These are phyloP conservation scores for Microstegium vimineum DNA, from an alignment of 176 grass and related monocot genomes.

Conservation along the genomic window DNA sequence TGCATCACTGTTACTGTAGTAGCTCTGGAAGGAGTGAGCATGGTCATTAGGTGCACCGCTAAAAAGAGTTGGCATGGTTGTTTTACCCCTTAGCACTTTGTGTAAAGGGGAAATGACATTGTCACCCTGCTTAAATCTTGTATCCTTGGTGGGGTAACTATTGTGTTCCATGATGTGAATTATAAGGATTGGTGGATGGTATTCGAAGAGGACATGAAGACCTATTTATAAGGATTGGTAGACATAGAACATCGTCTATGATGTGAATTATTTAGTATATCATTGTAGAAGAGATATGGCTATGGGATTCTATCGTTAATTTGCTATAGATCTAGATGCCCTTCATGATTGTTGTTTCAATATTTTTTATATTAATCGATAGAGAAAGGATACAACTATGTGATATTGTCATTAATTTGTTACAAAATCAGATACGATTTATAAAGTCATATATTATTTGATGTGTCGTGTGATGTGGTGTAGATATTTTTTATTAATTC, in stretches of 20 bases:
- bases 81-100: background rate
- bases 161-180: conserved; percentile 2
- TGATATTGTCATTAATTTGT: background rate
- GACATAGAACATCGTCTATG: background rate
- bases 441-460: background rate
- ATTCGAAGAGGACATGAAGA: too few species aligned
- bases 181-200: too few species aligned
- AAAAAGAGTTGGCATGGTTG: background rate
- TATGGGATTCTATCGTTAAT: background rate
- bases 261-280: background rate
- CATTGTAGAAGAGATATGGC: background rate
- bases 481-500: background rate
- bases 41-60: too few species aligned
- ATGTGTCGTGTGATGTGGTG: too few species aligned
- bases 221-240: too few species aligned
- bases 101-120: background rate
- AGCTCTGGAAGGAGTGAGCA: background rate
- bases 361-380: background rate
- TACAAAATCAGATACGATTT: too few species aligned
- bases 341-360: background rate
- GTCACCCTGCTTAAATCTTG: background rate
- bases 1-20: background rate
- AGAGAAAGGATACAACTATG: background rate
- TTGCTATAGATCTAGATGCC: background rate
- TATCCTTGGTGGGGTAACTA: background rate